These are phyloP conservation scores for Scytalidium lignicola DNA, from an alignment of 2,329 filamentous ascomycete species.

Conservation along the genomic window DNA sequence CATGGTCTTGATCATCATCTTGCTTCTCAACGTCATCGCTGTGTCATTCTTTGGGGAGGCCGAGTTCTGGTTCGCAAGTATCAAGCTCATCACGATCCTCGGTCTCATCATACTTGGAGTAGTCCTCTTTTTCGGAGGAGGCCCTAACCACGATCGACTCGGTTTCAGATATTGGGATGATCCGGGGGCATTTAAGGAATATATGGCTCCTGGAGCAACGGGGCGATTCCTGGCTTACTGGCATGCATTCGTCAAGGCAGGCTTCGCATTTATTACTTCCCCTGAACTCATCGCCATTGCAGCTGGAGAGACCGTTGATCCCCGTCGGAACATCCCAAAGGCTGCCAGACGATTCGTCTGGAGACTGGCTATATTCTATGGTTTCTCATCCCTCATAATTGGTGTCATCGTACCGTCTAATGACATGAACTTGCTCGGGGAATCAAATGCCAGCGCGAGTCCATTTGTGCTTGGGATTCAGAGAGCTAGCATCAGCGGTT, in stretches of 20 bases:
- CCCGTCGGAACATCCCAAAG: constrained; percentile 61
- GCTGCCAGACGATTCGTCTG: constrained; percentile 54
- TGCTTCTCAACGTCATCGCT: constrained; percentile 51
- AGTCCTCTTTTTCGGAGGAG: constrained; percentile 50
- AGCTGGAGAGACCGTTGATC: constrained; percentile 60
- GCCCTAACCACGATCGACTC: constrained; percentile 38
- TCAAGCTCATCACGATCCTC: constrained; percentile 55
- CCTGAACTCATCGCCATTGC: constrained; percentile 57
- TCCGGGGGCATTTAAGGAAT: constrained; percentile 32
- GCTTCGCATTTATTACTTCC: constrained; percentile 55
- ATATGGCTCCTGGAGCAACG: constrained; percentile 36
- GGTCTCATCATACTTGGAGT: constrained; percentile 52
- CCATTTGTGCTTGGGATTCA: constrained; percentile 55
- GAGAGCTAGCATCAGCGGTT: constrained; percentile 55
- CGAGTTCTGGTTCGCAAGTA: constrained; percentile 56
- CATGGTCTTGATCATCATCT: constrained; percentile 48
- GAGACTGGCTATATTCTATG: constrained; percentile 58
- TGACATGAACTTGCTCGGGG: constrained; percentile 49
- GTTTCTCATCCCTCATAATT: constrained; percentile 52
- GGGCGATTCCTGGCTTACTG: constrained; percentile 54
- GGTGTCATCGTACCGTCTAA: constrained; percentile 59
- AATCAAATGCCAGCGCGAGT: constrained; percentile 42
- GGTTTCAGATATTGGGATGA: constrained; percentile 43
- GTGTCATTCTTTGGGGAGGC: constrained; percentile 55
- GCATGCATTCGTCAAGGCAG: constrained; percentile 40